Evolutionary conservation across 208 protist genomes (phyloP).

Genomic region (Crithidia expoeki): DNA sequence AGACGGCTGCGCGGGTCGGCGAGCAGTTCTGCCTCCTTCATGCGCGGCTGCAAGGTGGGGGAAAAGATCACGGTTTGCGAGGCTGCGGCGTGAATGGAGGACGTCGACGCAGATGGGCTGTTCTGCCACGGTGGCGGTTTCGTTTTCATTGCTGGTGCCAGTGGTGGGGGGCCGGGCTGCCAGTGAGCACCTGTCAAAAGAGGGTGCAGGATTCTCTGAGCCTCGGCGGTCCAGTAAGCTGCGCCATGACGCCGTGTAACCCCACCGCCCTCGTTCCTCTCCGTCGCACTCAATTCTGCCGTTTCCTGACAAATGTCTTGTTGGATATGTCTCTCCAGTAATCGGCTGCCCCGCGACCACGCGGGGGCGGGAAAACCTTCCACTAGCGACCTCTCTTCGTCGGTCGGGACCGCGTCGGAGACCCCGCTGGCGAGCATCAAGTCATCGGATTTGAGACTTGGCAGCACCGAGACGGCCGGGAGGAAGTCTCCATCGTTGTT

Average conservation of each 20-base stretch:
- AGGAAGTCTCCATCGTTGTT: conserved; percentile 5
- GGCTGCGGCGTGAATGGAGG: not conserved
- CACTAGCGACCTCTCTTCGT: not conserved
- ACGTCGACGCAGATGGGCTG: not conserved
- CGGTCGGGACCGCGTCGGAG: not conserved
- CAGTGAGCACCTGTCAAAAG: not conserved
- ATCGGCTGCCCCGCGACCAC: conserved; percentile 9
- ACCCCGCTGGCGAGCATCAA: not conserved
- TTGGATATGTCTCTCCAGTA: conserved; percentile 13
- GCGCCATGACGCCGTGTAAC: not conserved
- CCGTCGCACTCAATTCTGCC: not conserved
- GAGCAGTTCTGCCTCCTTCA: conserved; percentile 19
- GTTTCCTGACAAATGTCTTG: conserved; percentile 4
- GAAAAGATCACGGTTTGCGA: not conserved
- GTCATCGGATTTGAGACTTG: not conserved
- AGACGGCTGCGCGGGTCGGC: conserved; percentile 63
- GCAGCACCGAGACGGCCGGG: not conserved
- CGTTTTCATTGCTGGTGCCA: not conserved
- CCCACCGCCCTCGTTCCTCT: not conserved
- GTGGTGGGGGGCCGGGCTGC: not conserved
- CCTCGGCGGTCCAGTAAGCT: not conserved
- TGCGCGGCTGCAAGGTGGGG: conserved; percentile 4
- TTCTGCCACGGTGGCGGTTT: not conserved
- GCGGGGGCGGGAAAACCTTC: conserved; percentile 10
- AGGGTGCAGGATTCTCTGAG: not conserved